Base-by-base conservation (phyloP, 2,329 filamentous ascomycete genomes). In the Catunica adiposa region DNA sequence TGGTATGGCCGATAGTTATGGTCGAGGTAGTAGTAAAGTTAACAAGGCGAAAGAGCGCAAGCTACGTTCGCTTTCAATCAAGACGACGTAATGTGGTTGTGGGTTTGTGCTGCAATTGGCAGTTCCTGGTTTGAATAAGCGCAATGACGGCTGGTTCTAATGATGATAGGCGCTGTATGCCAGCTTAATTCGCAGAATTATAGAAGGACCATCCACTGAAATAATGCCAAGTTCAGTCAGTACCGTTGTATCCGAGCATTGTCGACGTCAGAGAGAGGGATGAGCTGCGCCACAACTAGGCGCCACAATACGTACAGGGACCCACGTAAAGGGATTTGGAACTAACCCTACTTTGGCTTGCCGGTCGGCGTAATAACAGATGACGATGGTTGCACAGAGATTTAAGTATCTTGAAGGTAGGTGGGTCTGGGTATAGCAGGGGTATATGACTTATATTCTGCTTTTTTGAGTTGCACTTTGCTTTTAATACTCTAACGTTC, bases 261-360 rank as follows among this genome's bases (percentile, higher is more conserved):
- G 25, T 34, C 50, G 31, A 52, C 50, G 31, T 52, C 50, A 52
- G 50, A 23, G 50, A 2, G 11, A 38, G 11, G 17, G n/a, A n/a
- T 25, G 29, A 17, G 31, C 50, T 40, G 50, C 31, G 50, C 50
- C 50, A 52, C 50, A 11, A 17, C 14, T 37, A 9, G 31, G 38
- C n/a, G 29, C 23, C 70, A 52, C 34, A 15, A 14, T 25, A n/a
- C 2, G 11, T 1, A 9, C 1, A 4, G n/a, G 23, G 25, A 52
- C 50, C 17, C 34, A 31, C 11, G 7, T 22, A 26, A 3, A 14
- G 29, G 23, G 44, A 48, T 20, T 4, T 25, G 8, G 22, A 25
- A 34, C 22, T n/a, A 42, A 42, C 38, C 15, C 38, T 42, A 26
- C 29, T 51, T 51, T 6, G 25, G 23, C 23, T 51, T n/a, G 23